Base-by-base conservation (phyloP, 495 filamentous ascomycete genomes). In the Penicillium odoratum region DNA sequence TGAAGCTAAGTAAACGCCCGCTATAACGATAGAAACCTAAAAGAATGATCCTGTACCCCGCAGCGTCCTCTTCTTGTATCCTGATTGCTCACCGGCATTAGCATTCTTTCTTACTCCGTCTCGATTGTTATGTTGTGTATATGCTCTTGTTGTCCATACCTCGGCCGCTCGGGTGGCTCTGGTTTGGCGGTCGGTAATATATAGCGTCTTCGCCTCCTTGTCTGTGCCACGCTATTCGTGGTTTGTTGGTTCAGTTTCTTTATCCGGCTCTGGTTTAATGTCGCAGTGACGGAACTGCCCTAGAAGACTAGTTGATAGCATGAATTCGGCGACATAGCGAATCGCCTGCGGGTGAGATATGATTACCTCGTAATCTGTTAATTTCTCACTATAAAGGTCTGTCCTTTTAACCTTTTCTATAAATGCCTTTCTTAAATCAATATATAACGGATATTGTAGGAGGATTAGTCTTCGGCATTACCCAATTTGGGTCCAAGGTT, bases 291-390 rank as follows among this genome's bases (percentile, higher is more conserved):
- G 47, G 50, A 55, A 55, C 11, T 60, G 48, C 4, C 48, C 38
- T n/a, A 60, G 51, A 1, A 51, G 26, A 10, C 47, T 52, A 55
- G 48, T 60, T 51, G 55, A 21, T 0, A 60, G 18, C 36, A 60
- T 46, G 13, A 55, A 55, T 51, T 55, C 47, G 33, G 52, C 46
- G 33, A 55, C 28, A 15, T 51, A 55, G 51, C 46, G 45, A 51
- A 10, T 44, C 34, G 46, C 52, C 5, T 33, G 45, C 28, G 52
- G 34, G 46, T 26, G 16, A 25, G 26, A 28, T n/a, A n/a, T 31
- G n/a, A 49, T 31, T 1, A 28, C 26, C 26, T 49, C 6, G 8
- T 49, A 49, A 31, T 31, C 28, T 21, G n/a, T n/a, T n/a, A n/a
- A n/a, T n/a, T n/a, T 1, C 34, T 3, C 11, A 15, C n/a, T 1